phyloP scores from a whole-genome alignment of 2,329 filamentous ascomycete species.

The Fusarium piperis region DNA sequence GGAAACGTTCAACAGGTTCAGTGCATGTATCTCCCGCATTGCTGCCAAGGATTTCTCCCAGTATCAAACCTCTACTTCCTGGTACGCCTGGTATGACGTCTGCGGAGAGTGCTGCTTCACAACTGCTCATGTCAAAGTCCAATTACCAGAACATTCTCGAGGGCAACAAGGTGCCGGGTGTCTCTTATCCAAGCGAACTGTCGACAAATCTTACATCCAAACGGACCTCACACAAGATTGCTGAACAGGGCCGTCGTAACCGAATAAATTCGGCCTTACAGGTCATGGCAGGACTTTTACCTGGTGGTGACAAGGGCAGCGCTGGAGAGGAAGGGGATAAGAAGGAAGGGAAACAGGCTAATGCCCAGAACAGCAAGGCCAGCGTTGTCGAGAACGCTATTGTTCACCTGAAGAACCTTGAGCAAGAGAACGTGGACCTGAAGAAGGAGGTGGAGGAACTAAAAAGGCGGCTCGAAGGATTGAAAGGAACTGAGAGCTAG shows the following conservation, averaged over 20 bases:
- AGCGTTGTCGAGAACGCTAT: slow-evolving; percentile 98
- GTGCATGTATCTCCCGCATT: slow-evolving; percentile 87
- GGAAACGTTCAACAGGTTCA: slow-evolving; percentile 79
- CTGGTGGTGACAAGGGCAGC: slow-evolving; percentile 59
- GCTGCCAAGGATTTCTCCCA: slow-evolving; percentile 89
- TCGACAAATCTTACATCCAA: slow-evolving; percentile 96
- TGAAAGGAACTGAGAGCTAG: slow-evolving; percentile 25
- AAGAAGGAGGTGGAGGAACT: slow-evolving; percentile 66
- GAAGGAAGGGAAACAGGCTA: slow-evolving; percentile 58
- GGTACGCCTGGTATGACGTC: slow-evolving; percentile 60
- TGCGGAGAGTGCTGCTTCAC: slow-evolving; percentile 69
- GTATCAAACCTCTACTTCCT: slow-evolving; percentile 89
- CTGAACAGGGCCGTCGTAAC: slow-evolving; percentile 94
- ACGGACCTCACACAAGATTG: slow-evolving; percentile 96
- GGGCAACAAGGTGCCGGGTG: slow-evolving; percentile 88
- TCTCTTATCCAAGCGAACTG: slow-evolving; percentile 88
- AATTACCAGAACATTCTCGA: slow-evolving; percentile 99
- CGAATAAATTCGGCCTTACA: slow-evolving; percentile 94
- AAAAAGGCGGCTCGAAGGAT: slow-evolving; percentile 45
- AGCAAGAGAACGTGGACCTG: slow-evolving; percentile 75
- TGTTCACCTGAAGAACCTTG: slow-evolving; percentile 88
- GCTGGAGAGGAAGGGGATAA: slow-evolving; percentile 57
- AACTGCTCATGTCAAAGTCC: slow-evolving; percentile 90
- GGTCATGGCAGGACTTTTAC: slow-evolving; percentile 89
- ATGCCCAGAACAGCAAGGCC: slow-evolving; percentile 85